A percentile compares a stretch with the other conserved stretches of the same genome.
Evolutionary conservation across 129 eudicot genomes (phyloP).

Genomic region (Logfia minima): DNA sequence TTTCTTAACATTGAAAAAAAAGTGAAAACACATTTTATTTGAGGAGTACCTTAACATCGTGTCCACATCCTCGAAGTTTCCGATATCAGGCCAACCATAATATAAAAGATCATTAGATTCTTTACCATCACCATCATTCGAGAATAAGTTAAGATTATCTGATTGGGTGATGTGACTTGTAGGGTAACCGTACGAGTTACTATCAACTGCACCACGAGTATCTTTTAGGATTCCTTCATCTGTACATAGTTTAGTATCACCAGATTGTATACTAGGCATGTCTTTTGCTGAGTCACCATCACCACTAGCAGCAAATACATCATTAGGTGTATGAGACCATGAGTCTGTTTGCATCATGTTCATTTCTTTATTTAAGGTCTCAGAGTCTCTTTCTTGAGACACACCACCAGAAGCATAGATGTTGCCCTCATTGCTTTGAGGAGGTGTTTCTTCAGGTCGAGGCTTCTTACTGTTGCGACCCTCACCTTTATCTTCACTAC

Average conservation of each 20-base stretch:
- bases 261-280: conserved; percentile 42
- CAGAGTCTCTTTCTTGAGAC: conserved; percentile 28
- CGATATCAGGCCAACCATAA: conserved; percentile 78
- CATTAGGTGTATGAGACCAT: conserved; percentile 42
- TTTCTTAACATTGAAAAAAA: background rate
- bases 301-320: conserved; percentile 41
- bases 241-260: conserved; percentile 37
- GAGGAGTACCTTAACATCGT: conserved; percentile 72
- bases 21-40: conserved; percentile 1
- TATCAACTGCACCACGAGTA: conserved; percentile 41
- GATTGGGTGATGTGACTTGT: background rate
- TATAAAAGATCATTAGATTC: conserved; percentile 54
- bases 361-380: conserved; percentile 36
- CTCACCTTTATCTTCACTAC: conserved; percentile 38
- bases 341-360: conserved; percentile 52
- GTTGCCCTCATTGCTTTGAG: conserved; percentile 35
- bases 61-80: conserved; percentile 91
- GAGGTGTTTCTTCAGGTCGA: conserved; percentile 43
- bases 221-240: conserved; percentile 45
- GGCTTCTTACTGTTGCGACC: conserved; percentile 53
- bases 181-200: conserved; percentile 36
- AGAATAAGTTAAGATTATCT: conserved; percentile 47
- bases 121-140: conserved; percentile 46
- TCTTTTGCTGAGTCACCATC: conserved; percentile 42
- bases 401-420: conserved; percentile 25